phyloP scores from a whole-genome alignment of 2,329 filamentous ascomycete genomes.

The Stemphylium vesicarium region DNA sequence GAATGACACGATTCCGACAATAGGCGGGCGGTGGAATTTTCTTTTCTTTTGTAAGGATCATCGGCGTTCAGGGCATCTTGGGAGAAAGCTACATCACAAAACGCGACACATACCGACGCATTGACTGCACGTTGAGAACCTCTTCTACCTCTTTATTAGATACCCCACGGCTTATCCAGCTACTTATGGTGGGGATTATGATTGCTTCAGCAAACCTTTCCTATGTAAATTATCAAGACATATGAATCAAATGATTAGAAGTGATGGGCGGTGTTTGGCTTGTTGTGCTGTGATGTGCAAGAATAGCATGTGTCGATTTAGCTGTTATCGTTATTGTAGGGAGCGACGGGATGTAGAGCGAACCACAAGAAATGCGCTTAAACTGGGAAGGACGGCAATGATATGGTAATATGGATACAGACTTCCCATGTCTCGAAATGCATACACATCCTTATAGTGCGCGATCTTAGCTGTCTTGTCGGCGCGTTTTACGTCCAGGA shows the following conservation, averaged over 20 bases:
- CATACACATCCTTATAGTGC: no score
- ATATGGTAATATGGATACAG: no score
- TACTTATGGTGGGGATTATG: conserved; percentile 6
- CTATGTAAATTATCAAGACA: background rate
- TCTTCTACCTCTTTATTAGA: conserved; percentile 24
- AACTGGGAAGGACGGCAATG: no score
- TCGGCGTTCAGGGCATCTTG: conserved; percentile 23
- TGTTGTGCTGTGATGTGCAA: no score
- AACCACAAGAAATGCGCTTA: no score
- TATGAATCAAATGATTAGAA: background rate
- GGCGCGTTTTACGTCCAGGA: no score
- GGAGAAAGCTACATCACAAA: background rate
- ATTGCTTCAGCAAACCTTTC: background rate
- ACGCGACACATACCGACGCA: conserved; percentile 2
- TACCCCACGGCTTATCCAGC: conserved; percentile 29
- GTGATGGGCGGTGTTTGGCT: background rate
- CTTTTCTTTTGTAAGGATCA: background rate
- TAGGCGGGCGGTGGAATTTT: background rate
- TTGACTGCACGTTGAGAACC: conserved; percentile 12
- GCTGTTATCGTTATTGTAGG: no score
- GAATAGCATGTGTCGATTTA: no score
- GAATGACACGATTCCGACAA: background rate
- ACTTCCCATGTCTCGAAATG: no score
- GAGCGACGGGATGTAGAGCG: no score
- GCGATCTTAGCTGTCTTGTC: no score